Percentiles rank a stretch among this genome's conserved stretches.
Conservation (phyloP, 768 basidiomycete genomes). For the Hirschioporus abietinus region DNA sequence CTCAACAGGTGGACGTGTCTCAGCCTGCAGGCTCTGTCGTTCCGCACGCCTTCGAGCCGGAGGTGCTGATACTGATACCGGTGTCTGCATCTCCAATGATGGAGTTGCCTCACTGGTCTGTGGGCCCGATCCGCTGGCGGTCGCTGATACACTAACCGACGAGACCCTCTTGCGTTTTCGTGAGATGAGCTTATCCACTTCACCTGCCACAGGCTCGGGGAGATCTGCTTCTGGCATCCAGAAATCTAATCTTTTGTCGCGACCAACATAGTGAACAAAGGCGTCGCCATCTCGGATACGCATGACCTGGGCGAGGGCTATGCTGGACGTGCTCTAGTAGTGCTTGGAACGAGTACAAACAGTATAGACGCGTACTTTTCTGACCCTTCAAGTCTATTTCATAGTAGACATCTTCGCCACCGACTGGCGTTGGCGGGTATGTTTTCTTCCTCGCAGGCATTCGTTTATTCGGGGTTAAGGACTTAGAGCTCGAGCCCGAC, state of each 20-base stretch:
- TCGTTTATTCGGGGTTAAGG: background rate
- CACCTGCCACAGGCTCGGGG: slow-evolving; percentile 21
- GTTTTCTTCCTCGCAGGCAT: background rate
- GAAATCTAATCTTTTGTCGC: slow-evolving; percentile 71
- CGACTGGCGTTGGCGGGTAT: background rate
- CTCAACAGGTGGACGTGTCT: slow-evolving; percentile 8
- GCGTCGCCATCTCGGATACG: slow-evolving; percentile 45
- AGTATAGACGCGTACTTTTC: background rate
- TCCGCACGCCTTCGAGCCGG: background rate
- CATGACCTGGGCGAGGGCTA: slow-evolving; percentile 48
- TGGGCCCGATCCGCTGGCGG: slow-evolving; percentile 8
- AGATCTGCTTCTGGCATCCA: slow-evolving; percentile 53
- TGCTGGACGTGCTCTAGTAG: slow-evolving; percentile 1
- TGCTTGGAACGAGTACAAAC: background rate
- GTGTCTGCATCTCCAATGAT: background rate
- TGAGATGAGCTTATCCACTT: slow-evolving; percentile 14
- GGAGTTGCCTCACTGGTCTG: background rate
- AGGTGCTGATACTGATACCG: background rate
- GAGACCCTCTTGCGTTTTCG: slow-evolving; percentile 23
- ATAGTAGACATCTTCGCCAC: background rate
- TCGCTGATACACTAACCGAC: slow-evolving; percentile 9
- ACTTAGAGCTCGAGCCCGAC: background rate
- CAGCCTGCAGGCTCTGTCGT: slow-evolving; percentile 3
- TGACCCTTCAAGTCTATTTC: background rate
- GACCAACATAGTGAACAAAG: slow-evolving; percentile 68